Conservation (phyloP, 73 alveolate genomes). For the Blepharisma stoltei region DNA sequence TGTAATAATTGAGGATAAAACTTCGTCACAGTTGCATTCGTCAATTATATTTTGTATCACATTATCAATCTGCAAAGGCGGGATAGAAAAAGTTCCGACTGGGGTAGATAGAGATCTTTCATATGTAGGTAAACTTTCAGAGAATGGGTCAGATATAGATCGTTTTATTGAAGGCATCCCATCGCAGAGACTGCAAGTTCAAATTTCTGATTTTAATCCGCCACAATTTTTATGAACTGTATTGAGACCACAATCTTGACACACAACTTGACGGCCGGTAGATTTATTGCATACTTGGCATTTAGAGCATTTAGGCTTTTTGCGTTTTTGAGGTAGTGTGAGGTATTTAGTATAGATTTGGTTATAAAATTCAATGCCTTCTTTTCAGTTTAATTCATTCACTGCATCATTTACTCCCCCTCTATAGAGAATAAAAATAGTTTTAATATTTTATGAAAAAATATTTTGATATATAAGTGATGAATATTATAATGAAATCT, state of each 20-base stretch:
- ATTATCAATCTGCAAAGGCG: not conserved
- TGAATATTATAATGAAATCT: no score
- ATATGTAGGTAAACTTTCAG: not conserved
- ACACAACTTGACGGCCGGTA: slow-evolving; percentile 3
- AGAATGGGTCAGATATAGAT: not conserved
- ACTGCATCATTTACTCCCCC: not conserved
- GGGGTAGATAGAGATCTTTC: not conserved
- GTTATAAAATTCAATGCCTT: not conserved
- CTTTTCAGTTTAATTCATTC: not conserved
- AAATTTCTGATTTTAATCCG: not conserved
- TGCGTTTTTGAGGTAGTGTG: not conserved
- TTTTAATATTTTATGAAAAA: no score
- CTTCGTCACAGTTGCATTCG: not conserved
- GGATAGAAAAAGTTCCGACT: not conserved
- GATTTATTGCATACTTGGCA: not conserved
- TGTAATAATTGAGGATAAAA: not conserved
- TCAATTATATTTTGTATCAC: not conserved
- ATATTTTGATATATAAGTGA: no score
- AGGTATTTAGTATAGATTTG: not conserved
- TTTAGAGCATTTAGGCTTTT: not conserved
- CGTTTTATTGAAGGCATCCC: not conserved
- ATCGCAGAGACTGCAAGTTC: not conserved
- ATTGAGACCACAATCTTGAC: not conserved
- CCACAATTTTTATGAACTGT: slow-evolving; percentile 16
- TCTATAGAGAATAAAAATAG: no score